A percentile compares a stretch with the other conserved stretches of the same genome.
Evolutionary conservation across 306 rosid species (phyloP).

Genomic region (Prosopis cineraria): DNA sequence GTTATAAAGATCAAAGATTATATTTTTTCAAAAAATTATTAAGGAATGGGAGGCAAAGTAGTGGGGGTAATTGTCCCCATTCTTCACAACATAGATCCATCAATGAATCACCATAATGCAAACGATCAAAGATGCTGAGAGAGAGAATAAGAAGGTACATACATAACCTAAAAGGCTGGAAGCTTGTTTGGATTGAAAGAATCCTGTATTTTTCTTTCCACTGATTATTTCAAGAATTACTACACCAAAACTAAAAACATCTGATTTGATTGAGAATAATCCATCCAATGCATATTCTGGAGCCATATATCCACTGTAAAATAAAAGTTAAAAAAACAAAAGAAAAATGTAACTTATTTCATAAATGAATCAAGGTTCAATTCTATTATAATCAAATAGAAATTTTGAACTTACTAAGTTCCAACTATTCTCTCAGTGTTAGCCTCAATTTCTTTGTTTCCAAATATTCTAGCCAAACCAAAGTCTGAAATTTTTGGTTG

Average conservation of each 20-base stretch:
- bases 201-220: conserved; percentile 48
- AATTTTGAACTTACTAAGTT: neutral
- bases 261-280: conserved; percentile 50
- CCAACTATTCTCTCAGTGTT: conserved; percentile 11
- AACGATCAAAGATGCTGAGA: neutral
- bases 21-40: too few relatives aligned
- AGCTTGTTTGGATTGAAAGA: conserved; percentile 32
- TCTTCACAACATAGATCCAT: too few relatives aligned
- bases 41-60: too few relatives aligned
- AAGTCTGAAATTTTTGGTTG: conserved; percentile 31
- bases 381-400: neutral
- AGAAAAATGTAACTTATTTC: neutral
- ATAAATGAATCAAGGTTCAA: neutral
- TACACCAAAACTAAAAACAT: conserved; percentile 52
- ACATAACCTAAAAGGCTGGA: conserved; percentile 52
- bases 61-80: too few relatives aligned
- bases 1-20: too few relatives aligned
- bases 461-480: conserved; percentile 32
- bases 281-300: conserved; percentile 45
- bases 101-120: neutral
- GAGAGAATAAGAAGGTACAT: neutral
- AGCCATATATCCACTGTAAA: conserved; percentile 49
- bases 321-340: neutral
- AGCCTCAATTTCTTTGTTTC: conserved; percentile 28
- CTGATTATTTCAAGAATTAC: conserved; percentile 55